These are phyloP conservation scores for Heliosperma pusillum DNA, from an alignment of 148 eudicot species.

Conservation along the genomic window DNA sequence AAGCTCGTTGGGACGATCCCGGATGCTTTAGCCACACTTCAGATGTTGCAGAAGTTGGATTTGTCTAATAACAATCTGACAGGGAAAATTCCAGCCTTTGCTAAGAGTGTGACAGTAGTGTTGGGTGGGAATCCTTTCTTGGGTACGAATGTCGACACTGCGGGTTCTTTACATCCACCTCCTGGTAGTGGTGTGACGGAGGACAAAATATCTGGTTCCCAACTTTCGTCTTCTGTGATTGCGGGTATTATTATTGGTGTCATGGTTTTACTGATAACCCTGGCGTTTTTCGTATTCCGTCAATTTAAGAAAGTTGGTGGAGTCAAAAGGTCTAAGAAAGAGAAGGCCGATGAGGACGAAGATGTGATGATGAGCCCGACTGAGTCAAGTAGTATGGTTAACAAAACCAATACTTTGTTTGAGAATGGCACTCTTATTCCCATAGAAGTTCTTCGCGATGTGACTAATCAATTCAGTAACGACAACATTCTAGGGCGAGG, in stretches of 20 bases:
- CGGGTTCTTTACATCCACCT: constrained; percentile 14
- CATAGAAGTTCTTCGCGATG: constrained; percentile 44
- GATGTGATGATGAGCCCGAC: constrained; percentile 12
- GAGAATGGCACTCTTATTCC: constrained; percentile 40
- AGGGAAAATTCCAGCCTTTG: constrained; percentile 33
- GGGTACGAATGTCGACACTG: constrained; percentile 33
- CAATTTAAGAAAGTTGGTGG: constrained; percentile 10
- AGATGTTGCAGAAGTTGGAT: constrained; percentile 28
- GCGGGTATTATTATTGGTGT: constrained; percentile 14
- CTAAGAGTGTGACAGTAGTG: constrained; percentile 15
- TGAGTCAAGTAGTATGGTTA: constrained; percentile 16
- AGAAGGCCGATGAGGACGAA: background rate
- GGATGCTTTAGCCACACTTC: constrained; percentile 14
- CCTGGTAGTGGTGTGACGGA: constrained; percentile 5
- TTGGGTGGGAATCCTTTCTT: constrained; percentile 31
- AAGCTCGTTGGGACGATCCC: constrained; percentile 34
- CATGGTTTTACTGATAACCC: constrained; percentile 15
- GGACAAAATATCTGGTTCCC: background rate
- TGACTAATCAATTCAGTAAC: constrained; percentile 43
- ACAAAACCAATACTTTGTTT: constrained; percentile 17
- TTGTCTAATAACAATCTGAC: constrained; percentile 40
- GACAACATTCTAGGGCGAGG: constrained; percentile 51
- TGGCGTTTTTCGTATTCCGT: constrained; percentile 18
- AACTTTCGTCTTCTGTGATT: constrained; percentile 2
- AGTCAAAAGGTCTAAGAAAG: constrained; percentile 4